phyloP scores from a whole-genome alignment of 179 eudicot genomes.

The Heliamphora pulchella region DNA sequence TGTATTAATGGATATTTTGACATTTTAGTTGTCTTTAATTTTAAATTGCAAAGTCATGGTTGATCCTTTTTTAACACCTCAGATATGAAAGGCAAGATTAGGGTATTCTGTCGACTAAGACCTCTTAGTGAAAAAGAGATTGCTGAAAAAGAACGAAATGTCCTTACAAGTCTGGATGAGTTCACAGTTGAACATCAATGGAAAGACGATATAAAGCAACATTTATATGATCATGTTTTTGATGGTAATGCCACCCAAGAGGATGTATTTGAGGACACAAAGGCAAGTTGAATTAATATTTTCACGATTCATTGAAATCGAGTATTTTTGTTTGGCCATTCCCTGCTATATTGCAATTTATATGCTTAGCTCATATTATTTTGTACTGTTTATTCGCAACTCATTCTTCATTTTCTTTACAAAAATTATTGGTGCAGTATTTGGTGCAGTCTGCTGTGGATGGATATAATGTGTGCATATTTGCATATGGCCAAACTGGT shows the following conservation, averaged over 20 bases:
- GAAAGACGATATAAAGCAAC: constrained; percentile 89
- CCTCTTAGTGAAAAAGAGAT: constrained; percentile 80
- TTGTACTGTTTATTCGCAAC: not conserved
- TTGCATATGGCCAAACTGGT: constrained; percentile 99
- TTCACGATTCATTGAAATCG: not conserved
- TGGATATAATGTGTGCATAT: constrained; percentile 95
- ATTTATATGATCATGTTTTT: constrained; percentile 85
- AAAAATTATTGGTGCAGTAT: constrained; percentile 45
- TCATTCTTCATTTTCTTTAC: not conserved
- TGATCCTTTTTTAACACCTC: constrained; percentile 5
- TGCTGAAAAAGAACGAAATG: constrained; percentile 49
- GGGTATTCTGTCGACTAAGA: constrained; percentile 87
- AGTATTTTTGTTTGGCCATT: not conserved
- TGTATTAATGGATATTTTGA: not conserved
- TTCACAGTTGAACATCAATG: constrained; percentile 93
- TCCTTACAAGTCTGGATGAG: constrained; percentile 61
- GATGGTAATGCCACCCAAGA: constrained; percentile 84
- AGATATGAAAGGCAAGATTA: constrained; percentile 98
- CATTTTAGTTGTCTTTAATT: constrained; percentile 11
- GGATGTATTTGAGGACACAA: constrained; percentile 89
- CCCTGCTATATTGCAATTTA: not conserved
- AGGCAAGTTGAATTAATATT: constrained; percentile 38
- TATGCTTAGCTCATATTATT: not conserved
- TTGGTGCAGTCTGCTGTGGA: constrained; percentile 96
- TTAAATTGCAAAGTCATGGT: not conserved